phyloP scores from a whole-genome alignment of 2,329 filamentous ascomycete species.

The Alternaria sp. region DNA sequence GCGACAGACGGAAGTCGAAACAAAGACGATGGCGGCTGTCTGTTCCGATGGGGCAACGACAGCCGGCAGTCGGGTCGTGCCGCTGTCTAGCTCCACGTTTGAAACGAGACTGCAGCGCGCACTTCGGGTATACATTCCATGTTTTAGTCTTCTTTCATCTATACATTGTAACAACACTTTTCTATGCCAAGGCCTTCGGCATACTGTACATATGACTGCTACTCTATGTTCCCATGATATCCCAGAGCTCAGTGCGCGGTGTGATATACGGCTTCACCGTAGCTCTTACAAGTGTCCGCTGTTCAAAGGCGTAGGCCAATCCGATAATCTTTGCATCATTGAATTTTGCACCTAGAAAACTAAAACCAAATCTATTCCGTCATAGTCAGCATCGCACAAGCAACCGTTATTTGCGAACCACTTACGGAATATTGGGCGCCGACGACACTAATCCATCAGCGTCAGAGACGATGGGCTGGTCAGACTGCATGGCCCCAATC shows the following conservation, averaged over 20 bases:
- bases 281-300: not conserved
- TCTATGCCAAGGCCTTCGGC: not conserved
- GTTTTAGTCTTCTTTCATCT: not conserved
- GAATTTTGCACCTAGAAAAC: not conserved
- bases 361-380: not conserved
- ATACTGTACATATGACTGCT: too few species aligned
- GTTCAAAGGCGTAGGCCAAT: not conserved
- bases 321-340: not conserved
- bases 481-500: not conserved
- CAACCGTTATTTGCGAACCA: not conserved
- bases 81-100: conserved; percentile 17
- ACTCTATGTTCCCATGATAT: not conserved
- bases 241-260: not conserved
- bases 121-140: not conserved
- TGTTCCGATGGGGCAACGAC: conserved; percentile 4
- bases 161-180: not conserved
- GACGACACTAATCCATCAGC: not conserved
- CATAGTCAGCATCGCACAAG: not conserved
- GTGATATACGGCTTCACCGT: not conserved
- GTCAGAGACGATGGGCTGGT: not conserved
- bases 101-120: conserved; percentile 5
- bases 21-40: conserved; percentile 4
- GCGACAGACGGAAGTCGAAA: conserved; percentile 8
- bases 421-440: not conserved
- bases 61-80: conserved; percentile 16